phyloP scores from a whole-genome alignment of 352 stramenopile genomes.

The Globisporangium irregulare region DNA sequence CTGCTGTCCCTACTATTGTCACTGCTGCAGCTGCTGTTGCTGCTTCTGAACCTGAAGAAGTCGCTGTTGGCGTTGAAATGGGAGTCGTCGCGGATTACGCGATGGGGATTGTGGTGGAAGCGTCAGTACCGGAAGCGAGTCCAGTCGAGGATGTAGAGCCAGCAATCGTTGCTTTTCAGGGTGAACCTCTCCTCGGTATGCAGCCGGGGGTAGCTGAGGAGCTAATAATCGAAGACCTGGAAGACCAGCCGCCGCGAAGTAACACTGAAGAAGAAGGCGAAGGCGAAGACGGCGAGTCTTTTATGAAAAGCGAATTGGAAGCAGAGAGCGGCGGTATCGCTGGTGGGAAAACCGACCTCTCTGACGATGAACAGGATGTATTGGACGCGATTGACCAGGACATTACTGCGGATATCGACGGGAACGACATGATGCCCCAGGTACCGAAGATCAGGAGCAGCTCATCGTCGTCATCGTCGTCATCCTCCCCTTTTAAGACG shows the following conservation, averaged over 20 bases:
- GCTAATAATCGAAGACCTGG: background rate
- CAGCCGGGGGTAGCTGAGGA: background rate
- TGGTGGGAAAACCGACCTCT: conserved; percentile 1
- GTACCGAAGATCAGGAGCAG: conserved; percentile 33
- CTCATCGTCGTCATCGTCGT: background rate
- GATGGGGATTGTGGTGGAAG: conserved; percentile 30
- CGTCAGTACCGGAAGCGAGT: conserved; percentile 15
- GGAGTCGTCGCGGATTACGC: conserved; percentile 37
- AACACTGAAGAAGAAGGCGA: background rate
- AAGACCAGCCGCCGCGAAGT: background rate
- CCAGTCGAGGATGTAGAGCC: background rate
- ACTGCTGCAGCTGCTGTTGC: conserved; percentile 4
- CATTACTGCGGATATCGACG: conserved; percentile 55
- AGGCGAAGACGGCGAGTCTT: conserved; percentile 7
- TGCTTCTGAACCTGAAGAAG: conserved; percentile 16
- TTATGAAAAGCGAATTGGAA: conserved; percentile 17
- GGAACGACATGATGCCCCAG: conserved; percentile 51
- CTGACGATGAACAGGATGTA: conserved; percentile 14
- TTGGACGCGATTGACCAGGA: conserved; percentile 44
- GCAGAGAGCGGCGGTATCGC: background rate
- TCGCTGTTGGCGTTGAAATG: conserved; percentile 30
- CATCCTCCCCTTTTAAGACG: conserved; percentile 24
- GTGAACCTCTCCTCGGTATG: background rate
- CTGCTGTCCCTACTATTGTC: background rate
- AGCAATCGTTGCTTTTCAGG: conserved; percentile 5